These are phyloP conservation scores for Trametopsis cervina DNA, from an alignment of 768 basidiomycete genomes.

Conservation along the genomic window DNA sequence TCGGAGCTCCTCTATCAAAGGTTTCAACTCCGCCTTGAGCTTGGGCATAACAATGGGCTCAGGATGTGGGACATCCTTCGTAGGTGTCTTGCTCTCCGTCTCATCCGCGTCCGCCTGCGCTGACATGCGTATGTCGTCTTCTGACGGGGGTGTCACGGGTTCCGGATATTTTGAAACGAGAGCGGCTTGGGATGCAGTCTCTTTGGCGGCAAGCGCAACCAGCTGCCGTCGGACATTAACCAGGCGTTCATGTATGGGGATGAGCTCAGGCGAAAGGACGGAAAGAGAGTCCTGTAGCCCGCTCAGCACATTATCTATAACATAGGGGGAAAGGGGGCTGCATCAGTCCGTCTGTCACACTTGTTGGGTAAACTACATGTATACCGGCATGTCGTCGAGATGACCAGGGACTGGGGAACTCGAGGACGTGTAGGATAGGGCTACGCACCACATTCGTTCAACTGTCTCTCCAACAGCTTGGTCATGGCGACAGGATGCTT, in stretches of 20 bases:
- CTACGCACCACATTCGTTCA: conserved; percentile 83
- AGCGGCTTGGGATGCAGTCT: conserved; percentile 65
- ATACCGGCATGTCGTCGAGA: not conserved
- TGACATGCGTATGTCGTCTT: not conserved
- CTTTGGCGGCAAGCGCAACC: conserved; percentile 81
- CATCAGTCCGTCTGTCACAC: conserved; percentile 1
- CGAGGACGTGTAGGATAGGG: not conserved
- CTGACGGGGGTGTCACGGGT: not conserved
- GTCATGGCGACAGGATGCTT: conserved; percentile 85
- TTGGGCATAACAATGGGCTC: conserved; percentile 14
- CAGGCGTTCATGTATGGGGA: conserved; percentile 85
- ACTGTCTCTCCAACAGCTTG: conserved; percentile 82
- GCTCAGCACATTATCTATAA: conserved; percentile 64
- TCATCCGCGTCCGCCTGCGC: conserved; percentile 15
- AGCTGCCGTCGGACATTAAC: conserved; percentile 86
- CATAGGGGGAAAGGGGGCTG: not conserved
- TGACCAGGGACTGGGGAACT: not conserved
- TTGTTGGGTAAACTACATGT: not conserved
- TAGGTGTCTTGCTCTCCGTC: conserved; percentile 18
- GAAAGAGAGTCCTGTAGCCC: conserved; percentile 81
- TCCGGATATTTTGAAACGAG: not conserved
- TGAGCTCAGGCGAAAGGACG: conserved; percentile 82
- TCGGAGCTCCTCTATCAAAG: conserved; percentile 85
- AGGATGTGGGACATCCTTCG: conserved; percentile 20
- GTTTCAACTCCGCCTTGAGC: conserved; percentile 62